These are phyloP conservation scores for Blechomonas ayalai DNA, from an alignment of 208 protist genomes.

Conservation along the genomic window DNA sequence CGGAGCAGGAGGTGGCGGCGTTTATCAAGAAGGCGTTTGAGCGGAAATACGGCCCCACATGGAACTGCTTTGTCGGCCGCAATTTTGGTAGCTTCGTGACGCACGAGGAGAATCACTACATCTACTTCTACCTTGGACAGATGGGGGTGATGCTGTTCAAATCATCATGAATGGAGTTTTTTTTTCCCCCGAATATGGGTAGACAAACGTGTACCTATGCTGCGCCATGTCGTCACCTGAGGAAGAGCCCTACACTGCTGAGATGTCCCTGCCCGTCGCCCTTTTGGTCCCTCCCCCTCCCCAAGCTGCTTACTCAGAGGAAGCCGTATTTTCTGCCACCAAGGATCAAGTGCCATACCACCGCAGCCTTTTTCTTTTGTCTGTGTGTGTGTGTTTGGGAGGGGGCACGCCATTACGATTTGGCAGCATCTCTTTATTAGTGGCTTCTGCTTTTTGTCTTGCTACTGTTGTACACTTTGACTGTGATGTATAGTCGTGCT, in stretches of 20 bases:
- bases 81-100: constrained; percentile 99
- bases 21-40: constrained; percentile 99
- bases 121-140: constrained; percentile 99
- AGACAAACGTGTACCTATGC: too few species aligned
- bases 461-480: neutral
- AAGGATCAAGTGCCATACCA: neutral
- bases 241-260: too few species aligned
- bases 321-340: too few species aligned
- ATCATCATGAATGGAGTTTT: constrained; percentile 27
- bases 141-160: constrained; percentile 98
- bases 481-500: too few species aligned
- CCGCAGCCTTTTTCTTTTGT: neutral
- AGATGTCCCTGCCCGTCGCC: too few species aligned
- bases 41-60: constrained; percentile 97
- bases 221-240: too few species aligned
- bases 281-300: too few species aligned
- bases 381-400: constrained; percentile 1
- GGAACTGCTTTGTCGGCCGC: constrained; percentile 99
- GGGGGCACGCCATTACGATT: neutral
- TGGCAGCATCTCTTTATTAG: neutral
- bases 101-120: constrained; percentile 98
- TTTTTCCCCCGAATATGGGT: constrained; percentile 1
- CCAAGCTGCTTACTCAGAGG: too few species aligned
- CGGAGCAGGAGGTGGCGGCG: constrained; percentile 99
- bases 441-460: neutral